Evolutionary conservation across 345 rosid genomes (phyloP).

Genomic region (Ceriops decandra): DNA sequence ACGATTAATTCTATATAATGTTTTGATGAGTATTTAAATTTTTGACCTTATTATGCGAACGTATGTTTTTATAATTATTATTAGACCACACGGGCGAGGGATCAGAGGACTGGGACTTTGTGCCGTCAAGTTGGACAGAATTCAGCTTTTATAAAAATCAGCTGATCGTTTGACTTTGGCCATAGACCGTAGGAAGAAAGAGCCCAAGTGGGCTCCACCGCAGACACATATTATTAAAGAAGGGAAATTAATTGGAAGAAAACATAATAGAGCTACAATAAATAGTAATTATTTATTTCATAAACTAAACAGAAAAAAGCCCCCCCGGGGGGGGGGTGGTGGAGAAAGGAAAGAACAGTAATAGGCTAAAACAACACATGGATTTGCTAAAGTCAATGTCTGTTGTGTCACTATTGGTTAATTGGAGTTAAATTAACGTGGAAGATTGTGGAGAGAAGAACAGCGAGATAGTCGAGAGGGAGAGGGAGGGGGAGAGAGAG

Average conservation of each 20-base stretch:
- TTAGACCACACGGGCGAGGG: too few species aligned
- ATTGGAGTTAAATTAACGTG: constrained; percentile 16
- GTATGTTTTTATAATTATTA: too few species aligned
- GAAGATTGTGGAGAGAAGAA: constrained; percentile 18
- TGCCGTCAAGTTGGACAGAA: constrained; percentile 29
- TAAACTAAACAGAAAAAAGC: constrained; percentile 11
- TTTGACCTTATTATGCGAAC: too few species aligned
- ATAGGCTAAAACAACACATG: constrained; percentile 14
- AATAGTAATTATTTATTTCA: not conserved
- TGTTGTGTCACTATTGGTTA: constrained; percentile 42
- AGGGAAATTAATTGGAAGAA: not conserved
- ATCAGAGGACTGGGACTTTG: not conserved
- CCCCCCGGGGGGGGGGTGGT: too few species aligned
- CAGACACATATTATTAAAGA: not conserved
- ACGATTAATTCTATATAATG: too few species aligned
- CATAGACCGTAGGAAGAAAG: not conserved
- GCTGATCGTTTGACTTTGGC: constrained; percentile 45
- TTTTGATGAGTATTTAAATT: too few species aligned
- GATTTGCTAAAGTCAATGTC: constrained; percentile 59
- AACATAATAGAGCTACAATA: not conserved
- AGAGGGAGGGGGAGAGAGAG: not conserved
- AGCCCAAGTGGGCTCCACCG: constrained; percentile 22
- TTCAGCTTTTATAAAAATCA: constrained; percentile 45
- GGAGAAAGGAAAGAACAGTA: not conserved
- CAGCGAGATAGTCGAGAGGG: constrained; percentile 22